Evolutionary conservation across 1,284 basidiomycete genomes (phyloP), one percentile per base, ranked within the genome.

Genomic region (Leccinum angustisporum): DNA sequence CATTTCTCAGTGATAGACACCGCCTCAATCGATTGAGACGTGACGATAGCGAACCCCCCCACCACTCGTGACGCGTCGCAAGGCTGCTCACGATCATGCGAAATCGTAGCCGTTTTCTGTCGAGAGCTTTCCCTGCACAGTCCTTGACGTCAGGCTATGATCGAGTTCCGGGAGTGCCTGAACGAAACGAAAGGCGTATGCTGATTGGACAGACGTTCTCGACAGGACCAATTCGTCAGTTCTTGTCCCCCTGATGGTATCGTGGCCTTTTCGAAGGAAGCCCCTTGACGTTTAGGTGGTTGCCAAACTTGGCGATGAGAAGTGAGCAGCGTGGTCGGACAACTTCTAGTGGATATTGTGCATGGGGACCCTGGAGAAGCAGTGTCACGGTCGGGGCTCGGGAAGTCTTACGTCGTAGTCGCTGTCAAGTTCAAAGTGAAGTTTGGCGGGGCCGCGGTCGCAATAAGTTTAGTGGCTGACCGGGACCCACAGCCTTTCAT

Each of bases 91-190:
- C 46, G 46, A 51, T 54, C 18, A 53, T 51, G 21, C 18, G 34
- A 46, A 50, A 56, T 60, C 56, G 16, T 56, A 54, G 60, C 31
- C 55, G 67, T 66, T 61, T 62, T 66, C 63, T 59, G 59, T 61
- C 59, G 25, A 57, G 63, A 56, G 63, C 56, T 62, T 60, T 73
- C 46, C 21, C 63, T 46, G 46, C 70, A 64, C 68, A 67, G 64
- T 50, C 31, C 18, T 61, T 73, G 69, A 70, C 69, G 69, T 70
- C 71, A 70, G 52, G 59, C 59, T 21, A 62, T 67, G 57, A 62
- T 50, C 46, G 8, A 13, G 13, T 25, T 14, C 21, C 33, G 25
- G 30, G 43, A 56, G 31, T 31, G 9, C 40, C 48, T n/a, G 54
- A 33, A 56, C 31, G 27, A 46, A 54, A 51, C 21, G 46, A 50